Percentiles rank a stretch among this genome's conserved stretches.
phyloP scores from a whole-genome alignment of 768 basidiomycete genomes.

The Boletus vermiculosoides region DNA sequence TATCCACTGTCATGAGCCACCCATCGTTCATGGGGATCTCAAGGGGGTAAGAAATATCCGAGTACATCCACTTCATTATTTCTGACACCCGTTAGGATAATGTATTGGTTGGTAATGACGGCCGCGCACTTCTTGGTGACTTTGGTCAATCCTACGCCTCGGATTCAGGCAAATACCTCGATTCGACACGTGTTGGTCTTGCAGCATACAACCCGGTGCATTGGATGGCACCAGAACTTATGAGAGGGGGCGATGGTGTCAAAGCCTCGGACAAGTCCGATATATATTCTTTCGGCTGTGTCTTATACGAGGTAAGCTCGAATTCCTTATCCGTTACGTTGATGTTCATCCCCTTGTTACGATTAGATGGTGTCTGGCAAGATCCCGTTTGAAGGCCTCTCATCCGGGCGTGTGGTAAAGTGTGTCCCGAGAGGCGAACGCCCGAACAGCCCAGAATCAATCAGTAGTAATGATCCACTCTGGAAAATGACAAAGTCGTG shows the following conservation, averaged over 20 bases:
- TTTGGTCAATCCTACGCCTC: slow-evolving; percentile 29
- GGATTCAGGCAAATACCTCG: slow-evolving; percentile 25
- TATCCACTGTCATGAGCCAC: slow-evolving; percentile 24
- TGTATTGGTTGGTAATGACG: slow-evolving; percentile 16
- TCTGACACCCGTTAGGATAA: slow-evolving; percentile 22
- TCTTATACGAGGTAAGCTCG: slow-evolving; percentile 30
- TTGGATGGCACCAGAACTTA: slow-evolving; percentile 33
- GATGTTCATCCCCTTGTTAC: not conserved
- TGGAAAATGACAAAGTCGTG: slow-evolving; percentile 12
- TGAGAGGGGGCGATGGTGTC: not conserved
- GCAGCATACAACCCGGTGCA: not conserved
- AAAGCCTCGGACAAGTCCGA: slow-evolving; percentile 19
- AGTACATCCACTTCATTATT: not conserved
- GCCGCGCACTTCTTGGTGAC: slow-evolving; percentile 23
- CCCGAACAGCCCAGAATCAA: slow-evolving; percentile 9
- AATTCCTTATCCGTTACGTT: not conserved
- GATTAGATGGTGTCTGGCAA: slow-evolving; percentile 20
- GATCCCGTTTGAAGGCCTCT: slow-evolving; percentile 9
- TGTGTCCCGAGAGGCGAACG: not conserved
- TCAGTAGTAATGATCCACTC: slow-evolving; percentile 6
- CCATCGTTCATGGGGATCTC: slow-evolving; percentile 42
- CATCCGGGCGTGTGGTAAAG: not conserved
- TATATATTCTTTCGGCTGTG: slow-evolving; percentile 30
- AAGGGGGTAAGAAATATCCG: slow-evolving; percentile 31
- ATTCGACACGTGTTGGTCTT: slow-evolving; percentile 23